A percentile compares a stretch with the other conserved stretches of the same genome.
Evolutionary conservation across 208 protist genomes (phyloP).

Genomic region (Leishmania gerbilli): DNA sequence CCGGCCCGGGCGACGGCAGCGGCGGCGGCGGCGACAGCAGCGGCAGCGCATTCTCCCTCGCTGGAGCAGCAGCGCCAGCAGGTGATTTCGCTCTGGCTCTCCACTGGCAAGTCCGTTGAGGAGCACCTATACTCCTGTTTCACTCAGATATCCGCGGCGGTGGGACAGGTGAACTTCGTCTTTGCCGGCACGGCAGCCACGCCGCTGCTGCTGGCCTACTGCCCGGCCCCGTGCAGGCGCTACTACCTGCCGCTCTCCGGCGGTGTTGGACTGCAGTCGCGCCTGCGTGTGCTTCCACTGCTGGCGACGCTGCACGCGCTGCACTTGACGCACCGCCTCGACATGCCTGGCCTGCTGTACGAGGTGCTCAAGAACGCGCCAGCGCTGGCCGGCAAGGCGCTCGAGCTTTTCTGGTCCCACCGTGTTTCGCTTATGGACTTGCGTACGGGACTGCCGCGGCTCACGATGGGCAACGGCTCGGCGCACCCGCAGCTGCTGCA

Average conservation of each 20-base stretch:
- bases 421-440: conserved; percentile 58
- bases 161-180: conserved; percentile 77
- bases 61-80: conserved; percentile 42
- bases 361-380: conserved; percentile 83
- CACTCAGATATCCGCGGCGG: conserved; percentile 61
- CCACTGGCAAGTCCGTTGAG: conserved; percentile 46
- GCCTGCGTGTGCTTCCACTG: conserved; percentile 79
- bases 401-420: conserved; percentile 72
- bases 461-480: conserved; percentile 52
- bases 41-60: conserved; percentile 6
- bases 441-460: conserved; percentile 37
- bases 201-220: conserved; percentile 54
- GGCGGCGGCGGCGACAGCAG: background rate
- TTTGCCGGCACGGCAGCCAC: conserved; percentile 64
- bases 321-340: conserved; percentile 60
- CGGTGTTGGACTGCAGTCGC: conserved; percentile 72
- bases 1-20: background rate
- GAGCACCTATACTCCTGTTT: conserved; percentile 50
- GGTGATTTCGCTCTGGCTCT: conserved; percentile 31
- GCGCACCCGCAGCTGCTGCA: conserved; percentile 45
- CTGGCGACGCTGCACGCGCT: conserved; percentile 70
- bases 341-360: conserved; percentile 81
- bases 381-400: conserved; percentile 63
- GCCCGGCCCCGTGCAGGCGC: conserved; percentile 48
- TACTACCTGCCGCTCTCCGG: conserved; percentile 70